Conservation (phyloP, 164 flowering plant genomes). For the Vitis rotundifolia region DNA sequence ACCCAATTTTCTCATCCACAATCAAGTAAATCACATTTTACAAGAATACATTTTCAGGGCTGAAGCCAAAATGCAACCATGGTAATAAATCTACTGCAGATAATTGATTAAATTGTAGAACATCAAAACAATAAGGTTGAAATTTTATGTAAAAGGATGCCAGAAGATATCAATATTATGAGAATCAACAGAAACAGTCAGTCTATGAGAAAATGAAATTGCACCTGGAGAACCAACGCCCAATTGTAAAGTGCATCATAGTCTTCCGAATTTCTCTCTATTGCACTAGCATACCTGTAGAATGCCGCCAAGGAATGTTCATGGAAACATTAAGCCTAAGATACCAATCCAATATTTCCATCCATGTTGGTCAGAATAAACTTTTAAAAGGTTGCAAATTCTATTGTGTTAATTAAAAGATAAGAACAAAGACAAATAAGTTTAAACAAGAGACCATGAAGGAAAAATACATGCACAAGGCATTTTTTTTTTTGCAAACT, state of each 20-base stretch:
- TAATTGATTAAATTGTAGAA: not conserved
- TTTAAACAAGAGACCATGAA: not conserved
- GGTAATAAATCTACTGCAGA: not conserved
- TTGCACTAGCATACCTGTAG: slow-evolving; percentile 89
- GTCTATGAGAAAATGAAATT: slow-evolving; percentile 6
- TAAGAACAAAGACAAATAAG: too few relatives aligned
- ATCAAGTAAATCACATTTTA: not conserved
- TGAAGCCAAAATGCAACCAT: not conserved
- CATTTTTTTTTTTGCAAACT: not conserved
- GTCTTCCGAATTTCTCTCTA: slow-evolving; percentile 87
- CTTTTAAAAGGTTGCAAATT: too few relatives aligned
- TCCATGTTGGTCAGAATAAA: not conserved
- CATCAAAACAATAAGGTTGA: not conserved
- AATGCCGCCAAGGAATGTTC: not conserved
- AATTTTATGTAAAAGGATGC: not conserved
- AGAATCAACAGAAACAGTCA: slow-evolving; percentile 1
- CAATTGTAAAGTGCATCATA: slow-evolving; percentile 97
- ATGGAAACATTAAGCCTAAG: not conserved
- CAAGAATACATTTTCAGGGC: too few relatives aligned
- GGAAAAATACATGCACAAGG: not conserved
- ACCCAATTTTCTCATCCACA: not conserved
- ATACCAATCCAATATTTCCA: not conserved
- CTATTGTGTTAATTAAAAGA: too few relatives aligned
- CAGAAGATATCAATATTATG: too few relatives aligned
- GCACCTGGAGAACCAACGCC: slow-evolving; percentile 99